A percentile compares a stretch with the other conserved stretches of the same genome.
Conservation (phyloP, 495 filamentous ascomycete species). For the Aspergillus saccharolyticus region DNA sequence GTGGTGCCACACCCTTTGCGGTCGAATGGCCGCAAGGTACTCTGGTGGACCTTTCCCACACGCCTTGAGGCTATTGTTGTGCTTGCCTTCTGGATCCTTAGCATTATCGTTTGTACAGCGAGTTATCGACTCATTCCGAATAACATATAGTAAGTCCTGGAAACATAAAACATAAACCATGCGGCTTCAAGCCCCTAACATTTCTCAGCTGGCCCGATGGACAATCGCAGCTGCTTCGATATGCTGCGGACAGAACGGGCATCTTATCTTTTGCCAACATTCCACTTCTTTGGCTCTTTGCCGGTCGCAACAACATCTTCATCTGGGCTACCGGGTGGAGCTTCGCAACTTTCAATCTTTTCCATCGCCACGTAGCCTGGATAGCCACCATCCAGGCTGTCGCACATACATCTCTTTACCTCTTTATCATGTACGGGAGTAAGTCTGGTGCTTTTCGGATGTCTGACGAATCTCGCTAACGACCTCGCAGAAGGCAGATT, state of each 20-base stretch:
- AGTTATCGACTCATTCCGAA: constrained; percentile 32
- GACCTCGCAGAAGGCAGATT: constrained; percentile 22
- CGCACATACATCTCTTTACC: constrained; percentile 38
- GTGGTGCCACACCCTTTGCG: constrained; percentile 30
- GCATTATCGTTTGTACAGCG: constrained; percentile 30
- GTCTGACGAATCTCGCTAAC: neutral
- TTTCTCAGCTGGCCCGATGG: constrained; percentile 32
- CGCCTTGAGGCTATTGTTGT: constrained; percentile 38
- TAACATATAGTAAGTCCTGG: constrained; percentile 36
- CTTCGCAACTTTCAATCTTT: constrained; percentile 48
- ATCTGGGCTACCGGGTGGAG: constrained; percentile 53
- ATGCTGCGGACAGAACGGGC: constrained; percentile 49
- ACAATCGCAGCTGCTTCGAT: constrained; percentile 32
- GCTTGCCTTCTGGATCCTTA: constrained; percentile 37
- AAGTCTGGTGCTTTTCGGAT: constrained; percentile 8
- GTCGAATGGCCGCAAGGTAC: constrained; percentile 20
- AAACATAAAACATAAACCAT: no score
- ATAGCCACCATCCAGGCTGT: constrained; percentile 48
- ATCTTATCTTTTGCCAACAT: constrained; percentile 49
- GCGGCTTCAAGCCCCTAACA: no score
- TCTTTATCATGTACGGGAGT: constrained; percentile 30
- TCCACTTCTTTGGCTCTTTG: constrained; percentile 48
- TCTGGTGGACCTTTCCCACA: constrained; percentile 38
- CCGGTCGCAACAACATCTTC: constrained; percentile 52
- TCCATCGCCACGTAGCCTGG: constrained; percentile 53